Evolutionary conservation across 257 asterid genomes (phyloP), one percentile per base, ranked within the genome.

Genomic region (Eucommia ulmoides): DNA sequence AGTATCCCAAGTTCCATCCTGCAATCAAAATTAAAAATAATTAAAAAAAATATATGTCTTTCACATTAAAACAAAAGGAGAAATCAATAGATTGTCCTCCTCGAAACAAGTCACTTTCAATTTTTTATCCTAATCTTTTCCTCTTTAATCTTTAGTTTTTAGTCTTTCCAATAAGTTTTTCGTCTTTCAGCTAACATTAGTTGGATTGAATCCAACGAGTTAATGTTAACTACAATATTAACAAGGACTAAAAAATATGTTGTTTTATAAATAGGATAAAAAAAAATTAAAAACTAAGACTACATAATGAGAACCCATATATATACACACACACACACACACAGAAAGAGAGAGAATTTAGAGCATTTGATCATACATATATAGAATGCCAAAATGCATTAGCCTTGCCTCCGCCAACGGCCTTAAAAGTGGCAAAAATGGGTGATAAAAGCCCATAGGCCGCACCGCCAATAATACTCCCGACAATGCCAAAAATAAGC

Each of bases 1-100:
- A 18, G 83, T 64, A 41, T 78, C 81, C 82, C 83, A 80, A 56
- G 68, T 76, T 69, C 98, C 98, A 63, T 91, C 98, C 98, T 85
- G 75, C 38, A 29, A 29, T 7, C 38, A 65, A 29, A 12, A 29
- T n/a, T n/a, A n/a, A n/a, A n/a, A n/a, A n/a, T n/a, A n/a, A n/a
- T n/a, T 11, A n/a, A 51, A 14, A 59, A 52, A 56, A 55, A 16
- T 42, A 45, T 11, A 45, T 48, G 20, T 16, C 8, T 20, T 49
- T 12, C 16, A 3, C 62, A 29, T 52, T 53, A 51, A 59, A 38
- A 3, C 59, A 49, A 56, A 52, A 15, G 15, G 1, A 53, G 14
- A 45, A 22, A 23, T 41, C 7, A 20, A 53, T 51, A 16, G 41
- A 42, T 10, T 0, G 21, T 42, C 19, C 48, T 16, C 12, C 7